Evolutionary conservation across 345 rosid species (phyloP).

Genomic region (Dipteronia dyeriana): DNA sequence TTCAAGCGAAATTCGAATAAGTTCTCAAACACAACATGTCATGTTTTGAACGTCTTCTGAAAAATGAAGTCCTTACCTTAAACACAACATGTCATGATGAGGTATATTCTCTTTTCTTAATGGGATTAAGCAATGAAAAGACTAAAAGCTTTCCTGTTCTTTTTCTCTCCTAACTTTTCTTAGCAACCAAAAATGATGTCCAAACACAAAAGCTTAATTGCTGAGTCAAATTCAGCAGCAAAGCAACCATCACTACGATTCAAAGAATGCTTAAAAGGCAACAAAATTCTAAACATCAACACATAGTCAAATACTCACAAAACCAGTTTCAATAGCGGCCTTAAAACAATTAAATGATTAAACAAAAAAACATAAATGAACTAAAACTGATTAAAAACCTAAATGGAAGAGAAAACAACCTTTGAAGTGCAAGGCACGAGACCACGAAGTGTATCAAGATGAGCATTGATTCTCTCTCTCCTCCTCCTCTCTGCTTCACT

Average conservation of each 20-base stretch:
- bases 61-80: neutral
- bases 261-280: neutral
- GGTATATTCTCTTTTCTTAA: neutral
- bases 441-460: slow-evolving; percentile 60
- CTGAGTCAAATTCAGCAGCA: neutral
- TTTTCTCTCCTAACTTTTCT: neutral
- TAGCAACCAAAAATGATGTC: slow-evolving; percentile 4
- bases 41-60: too few species aligned
- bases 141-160: neutral
- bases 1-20: neutral
- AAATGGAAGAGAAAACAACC: slow-evolving; percentile 35
- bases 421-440: slow-evolving; percentile 58
- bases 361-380: neutral
- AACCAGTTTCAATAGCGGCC: neutral
- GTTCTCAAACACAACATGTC: neutral
- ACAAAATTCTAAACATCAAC: neutral
- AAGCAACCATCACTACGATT: neutral
- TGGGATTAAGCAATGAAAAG: neutral
- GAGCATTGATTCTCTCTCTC: slow-evolving; percentile 75
- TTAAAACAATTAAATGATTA: slow-evolving; percentile 11
- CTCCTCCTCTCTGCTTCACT: slow-evolving; percentile 80
- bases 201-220: neutral
- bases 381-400: neutral
- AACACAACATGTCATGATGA: neutral
- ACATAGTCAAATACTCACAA: neutral